Evolutionary conservation across 495 filamentous ascomycete species (phyloP), one percentile per base, ranked within the genome.

Genomic region (Aspergillus egyptiacus): DNA sequence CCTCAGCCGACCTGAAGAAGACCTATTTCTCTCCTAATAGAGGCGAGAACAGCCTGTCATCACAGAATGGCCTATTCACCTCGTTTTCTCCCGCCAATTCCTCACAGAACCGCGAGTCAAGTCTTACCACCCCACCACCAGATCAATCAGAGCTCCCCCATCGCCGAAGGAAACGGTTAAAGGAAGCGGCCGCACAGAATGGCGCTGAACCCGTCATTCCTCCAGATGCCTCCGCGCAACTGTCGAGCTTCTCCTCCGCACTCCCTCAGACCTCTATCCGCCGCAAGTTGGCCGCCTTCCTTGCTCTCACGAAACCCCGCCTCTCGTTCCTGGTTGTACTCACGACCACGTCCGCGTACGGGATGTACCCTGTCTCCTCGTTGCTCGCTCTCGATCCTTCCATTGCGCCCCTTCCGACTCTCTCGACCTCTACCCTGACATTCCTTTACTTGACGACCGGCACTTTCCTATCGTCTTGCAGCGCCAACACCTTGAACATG

Each of bases 401-500:
- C 9, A 79, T 85, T 39, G 81, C 84, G 20, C 75, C 77, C 34
- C 82, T 87, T 14, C 91, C 93, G 0, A 91, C 89, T 7, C 81
- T 98, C 37, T 89, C 84, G 11, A 83, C 93, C 5, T 89, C 84
- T 24, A 84, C 93, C 5, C 73, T 97, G 28, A 98, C 94, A 8
- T 83, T 98, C 14, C 72, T 91, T 50, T 96, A 94, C 76, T 81
- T 98, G 56, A 95, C 91, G 0, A 76, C 80, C 11, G 93, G 93
- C 38, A 98, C 93, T 1, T 80, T 91, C 13, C 78, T 97, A 6
- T 86, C 85, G 60, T 86, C 74, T 24, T 88, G 89, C 39, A 85
- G 84, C 53, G 93, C 93, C 36, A 98, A 97, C 58, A 84, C 93
- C 0, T 73, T 97, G 41, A 98, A 98, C 72, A 98, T 98, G 93